These are phyloP conservation scores for Lentinula novae-zelandiae DNA, from an alignment of 1,284 basidiomycete species.

Conservation along the genomic window DNA sequence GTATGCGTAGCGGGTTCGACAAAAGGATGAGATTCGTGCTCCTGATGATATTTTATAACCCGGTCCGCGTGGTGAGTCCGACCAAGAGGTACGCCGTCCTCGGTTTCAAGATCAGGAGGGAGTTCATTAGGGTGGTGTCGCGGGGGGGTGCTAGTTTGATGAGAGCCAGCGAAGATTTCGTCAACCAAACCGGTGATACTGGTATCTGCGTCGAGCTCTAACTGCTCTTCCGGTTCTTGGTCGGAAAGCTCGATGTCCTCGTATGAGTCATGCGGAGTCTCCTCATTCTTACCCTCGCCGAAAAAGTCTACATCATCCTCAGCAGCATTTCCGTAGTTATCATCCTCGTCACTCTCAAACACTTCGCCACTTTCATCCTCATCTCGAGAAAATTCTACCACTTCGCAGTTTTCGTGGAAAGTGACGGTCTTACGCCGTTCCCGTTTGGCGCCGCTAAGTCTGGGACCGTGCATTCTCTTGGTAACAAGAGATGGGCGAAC, in stretches of 20 bases:
- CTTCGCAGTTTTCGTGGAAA: slow-evolving; percentile 83
- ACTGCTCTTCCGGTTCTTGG: slow-evolving; percentile 13
- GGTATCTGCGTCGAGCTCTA: slow-evolving; percentile 41
- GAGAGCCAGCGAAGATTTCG: slow-evolving; percentile 43
- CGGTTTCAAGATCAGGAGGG: slow-evolving; percentile 51
- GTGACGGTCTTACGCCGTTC: slow-evolving; percentile 79
- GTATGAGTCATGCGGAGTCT: slow-evolving; percentile 28
- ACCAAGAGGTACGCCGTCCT: slow-evolving; percentile 66
- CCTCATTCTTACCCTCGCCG: slow-evolving; percentile 18
- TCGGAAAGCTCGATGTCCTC: slow-evolving; percentile 34
- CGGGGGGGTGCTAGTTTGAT: slow-evolving; percentile 16
- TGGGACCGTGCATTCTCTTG: slow-evolving; percentile 79
- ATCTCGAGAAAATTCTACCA: slow-evolving; percentile 79
- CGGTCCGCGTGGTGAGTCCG: slow-evolving; percentile 63
- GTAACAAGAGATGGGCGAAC: slow-evolving; percentile 75
- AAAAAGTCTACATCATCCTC: slow-evolving; percentile 26
- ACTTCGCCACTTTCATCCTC: slow-evolving; percentile 53
- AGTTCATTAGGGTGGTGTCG: slow-evolving; percentile 28
- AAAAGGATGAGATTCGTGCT: slow-evolving; percentile 13
- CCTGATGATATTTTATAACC: slow-evolving; percentile 33
- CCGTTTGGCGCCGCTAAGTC: slow-evolving; percentile 51
- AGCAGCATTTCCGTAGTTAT: slow-evolving; percentile 21
- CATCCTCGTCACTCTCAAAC: slow-evolving; percentile 29
- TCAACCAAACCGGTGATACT: slow-evolving; percentile 64
- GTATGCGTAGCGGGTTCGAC: slow-evolving; percentile 22